A percentile compares a stretch with the other conserved stretches of the same genome.
These are phyloP conservation scores for Volvariella volvacea DNA, from an alignment of 1,284 basidiomycete species.

Conservation along the genomic window DNA sequence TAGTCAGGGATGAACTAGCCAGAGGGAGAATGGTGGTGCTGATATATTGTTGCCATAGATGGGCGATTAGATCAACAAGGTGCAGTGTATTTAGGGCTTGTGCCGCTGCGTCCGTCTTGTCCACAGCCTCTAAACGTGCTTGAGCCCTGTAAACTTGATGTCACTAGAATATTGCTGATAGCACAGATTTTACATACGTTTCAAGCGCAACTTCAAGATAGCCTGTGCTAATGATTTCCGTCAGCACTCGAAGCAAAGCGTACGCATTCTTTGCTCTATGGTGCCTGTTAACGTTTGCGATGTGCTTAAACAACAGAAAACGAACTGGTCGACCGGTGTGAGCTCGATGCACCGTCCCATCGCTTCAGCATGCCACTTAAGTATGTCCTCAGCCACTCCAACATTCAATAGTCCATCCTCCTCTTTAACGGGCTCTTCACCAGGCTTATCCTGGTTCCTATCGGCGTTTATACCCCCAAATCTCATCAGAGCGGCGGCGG, in stretches of 20 bases:
- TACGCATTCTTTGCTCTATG: conserved; percentile 88
- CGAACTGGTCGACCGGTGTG: conserved; percentile 79
- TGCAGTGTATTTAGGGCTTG: conserved; percentile 63
- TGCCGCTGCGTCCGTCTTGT: conserved; percentile 83
- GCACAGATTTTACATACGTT: conserved; percentile 48
- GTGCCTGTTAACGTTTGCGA: neutral
- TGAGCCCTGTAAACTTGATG: conserved; percentile 46
- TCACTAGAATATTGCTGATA: neutral
- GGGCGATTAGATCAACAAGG: conserved; percentile 83
- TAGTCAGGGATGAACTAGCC: conserved; percentile 79
- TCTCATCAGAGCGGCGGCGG: conserved; percentile 75
- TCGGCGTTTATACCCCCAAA: conserved; percentile 71
- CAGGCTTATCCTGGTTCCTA: conserved; percentile 42
- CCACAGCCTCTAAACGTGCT: conserved; percentile 65
- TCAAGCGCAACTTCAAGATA: conserved; percentile 92
- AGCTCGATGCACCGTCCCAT: conserved; percentile 90
- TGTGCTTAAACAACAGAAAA: conserved; percentile 12
- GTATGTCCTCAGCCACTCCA: conserved; percentile 79
- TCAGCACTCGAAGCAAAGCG: conserved; percentile 78
- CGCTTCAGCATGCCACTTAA: conserved; percentile 95
- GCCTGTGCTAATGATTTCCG: conserved; percentile 80
- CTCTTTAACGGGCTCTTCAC: conserved; percentile 67
- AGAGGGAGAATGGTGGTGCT: conserved; percentile 89
- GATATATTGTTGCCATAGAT: conserved; percentile 97
- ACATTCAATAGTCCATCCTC: conserved; percentile 79